Conservation (phyloP, 148 eudicot species). For the Dysphania ambrosioides region DNA sequence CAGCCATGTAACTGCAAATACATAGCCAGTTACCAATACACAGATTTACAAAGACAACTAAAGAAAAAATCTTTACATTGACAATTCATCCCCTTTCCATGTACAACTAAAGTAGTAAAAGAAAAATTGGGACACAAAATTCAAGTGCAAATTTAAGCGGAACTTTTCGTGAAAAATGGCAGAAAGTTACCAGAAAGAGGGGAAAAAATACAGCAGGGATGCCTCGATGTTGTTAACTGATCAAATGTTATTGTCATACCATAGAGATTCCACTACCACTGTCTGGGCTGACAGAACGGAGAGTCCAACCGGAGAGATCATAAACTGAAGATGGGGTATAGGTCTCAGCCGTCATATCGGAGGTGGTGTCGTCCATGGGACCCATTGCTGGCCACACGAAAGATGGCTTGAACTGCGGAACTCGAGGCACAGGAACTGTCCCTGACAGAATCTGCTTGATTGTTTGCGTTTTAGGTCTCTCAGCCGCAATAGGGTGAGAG, state of each 20-base stretch:
- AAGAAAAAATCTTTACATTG: slow-evolving; percentile 22
- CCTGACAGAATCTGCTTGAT: slow-evolving; percentile 63
- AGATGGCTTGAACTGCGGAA: slow-evolving; percentile 68
- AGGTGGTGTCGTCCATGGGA: slow-evolving; percentile 32
- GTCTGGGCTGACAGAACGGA: slow-evolving; percentile 32
- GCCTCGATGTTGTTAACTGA: not conserved
- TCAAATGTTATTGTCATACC: slow-evolving; percentile 15
- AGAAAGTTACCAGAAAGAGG: not conserved
- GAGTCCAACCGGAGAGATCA: slow-evolving; percentile 37
- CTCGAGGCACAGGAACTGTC: slow-evolving; percentile 38
- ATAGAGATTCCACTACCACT: slow-evolving; percentile 22
- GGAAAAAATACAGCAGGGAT: not conserved
- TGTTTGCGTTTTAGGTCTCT: slow-evolving; percentile 55
- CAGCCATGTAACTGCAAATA: not conserved
- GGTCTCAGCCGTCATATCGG: slow-evolving; percentile 27
- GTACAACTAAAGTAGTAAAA: slow-evolving; percentile 15
- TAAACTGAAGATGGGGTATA: slow-evolving; percentile 30
- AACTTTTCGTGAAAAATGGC: not conserved
- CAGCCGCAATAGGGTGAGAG: slow-evolving; percentile 56
- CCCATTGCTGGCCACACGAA: slow-evolving; percentile 67
- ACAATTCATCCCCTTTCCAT: slow-evolving; percentile 24
- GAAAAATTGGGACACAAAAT: slow-evolving; percentile 1
- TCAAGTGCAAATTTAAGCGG: slow-evolving; percentile 2
- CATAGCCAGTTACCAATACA: not conserved
- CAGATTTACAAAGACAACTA: not conserved